Percentiles rank a stretch among this genome's conserved stretches.
Evolutionary conservation across 2,329 filamentous ascomycete species (phyloP).

Genomic region (Penicillium sp.): DNA sequence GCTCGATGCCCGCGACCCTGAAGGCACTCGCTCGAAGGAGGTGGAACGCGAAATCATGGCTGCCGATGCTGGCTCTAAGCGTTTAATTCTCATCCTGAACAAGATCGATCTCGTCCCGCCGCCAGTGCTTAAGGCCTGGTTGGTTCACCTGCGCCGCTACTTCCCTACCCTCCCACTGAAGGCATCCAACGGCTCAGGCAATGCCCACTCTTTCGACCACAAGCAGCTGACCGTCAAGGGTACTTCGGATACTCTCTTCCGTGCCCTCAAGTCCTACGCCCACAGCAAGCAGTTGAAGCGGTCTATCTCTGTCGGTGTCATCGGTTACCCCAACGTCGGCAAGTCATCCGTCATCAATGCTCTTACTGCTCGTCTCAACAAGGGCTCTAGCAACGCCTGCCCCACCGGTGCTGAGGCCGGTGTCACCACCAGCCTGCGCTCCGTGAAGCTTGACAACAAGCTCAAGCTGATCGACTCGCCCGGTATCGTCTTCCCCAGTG

Average conservation of each 20-base stretch:
- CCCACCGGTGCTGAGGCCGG: slow-evolving; percentile 89
- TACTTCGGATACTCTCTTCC: slow-evolving; percentile 82
- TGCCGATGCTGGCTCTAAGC: slow-evolving; percentile 77
- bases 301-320: slow-evolving; percentile 85
- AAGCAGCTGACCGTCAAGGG: slow-evolving; percentile 82
- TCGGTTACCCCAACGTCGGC: slow-evolving; percentile 93
- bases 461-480: slow-evolving; percentile 91
- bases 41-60: slow-evolving; percentile 90
- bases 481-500: slow-evolving; percentile 86
- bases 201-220: slow-evolving; percentile 90
- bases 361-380: slow-evolving; percentile 72
- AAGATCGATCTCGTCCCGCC: slow-evolving; percentile 91
- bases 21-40: slow-evolving; percentile 85
- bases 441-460: slow-evolving; percentile 93
- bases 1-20: slow-evolving; percentile 85
- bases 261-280: slow-evolving; percentile 84
- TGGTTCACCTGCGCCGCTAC: slow-evolving; percentile 77
- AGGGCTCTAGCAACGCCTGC: slow-evolving; percentile 65
- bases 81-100: slow-evolving; percentile 88
- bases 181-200: slow-evolving; percentile 76
- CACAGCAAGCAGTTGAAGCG: slow-evolving; percentile 82
- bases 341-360: slow-evolving; percentile 97
- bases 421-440: slow-evolving; percentile 82
- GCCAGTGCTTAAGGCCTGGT: slow-evolving; percentile 78
- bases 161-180: slow-evolving; percentile 90